Conservation (phyloP, 345 rosid genomes). For the Gossypium arboreum region DNA sequence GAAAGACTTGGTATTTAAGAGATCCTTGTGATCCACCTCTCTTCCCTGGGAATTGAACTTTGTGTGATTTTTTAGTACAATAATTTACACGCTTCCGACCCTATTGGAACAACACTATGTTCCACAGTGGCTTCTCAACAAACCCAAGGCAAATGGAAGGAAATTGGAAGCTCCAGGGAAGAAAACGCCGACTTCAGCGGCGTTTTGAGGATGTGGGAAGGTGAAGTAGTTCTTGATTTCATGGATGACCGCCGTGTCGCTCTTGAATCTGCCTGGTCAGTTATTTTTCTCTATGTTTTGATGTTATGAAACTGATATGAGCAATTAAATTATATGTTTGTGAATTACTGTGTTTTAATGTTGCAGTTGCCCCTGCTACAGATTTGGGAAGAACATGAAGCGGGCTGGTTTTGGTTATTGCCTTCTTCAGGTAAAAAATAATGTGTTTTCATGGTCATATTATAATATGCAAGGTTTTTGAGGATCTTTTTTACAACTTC, state of each 20-base stretch:
- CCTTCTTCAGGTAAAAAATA: constrained; percentile 61
- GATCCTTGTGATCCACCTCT: no score
- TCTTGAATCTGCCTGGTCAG: constrained; percentile 72
- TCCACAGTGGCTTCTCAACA: constrained; percentile 91
- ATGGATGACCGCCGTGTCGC: constrained; percentile 74
- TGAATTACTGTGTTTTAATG: constrained; percentile 21
- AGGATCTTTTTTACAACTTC: background rate
- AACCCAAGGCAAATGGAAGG: constrained; percentile 82
- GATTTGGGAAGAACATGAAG: constrained; percentile 88
- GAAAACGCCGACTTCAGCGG: constrained; percentile 48
- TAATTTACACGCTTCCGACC: no score
- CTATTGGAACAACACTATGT: constrained; percentile 22
- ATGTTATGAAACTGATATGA: background rate
- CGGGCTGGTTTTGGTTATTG: constrained; percentile 81
- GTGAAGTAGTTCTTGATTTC: constrained; percentile 72
- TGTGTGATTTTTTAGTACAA: no score
- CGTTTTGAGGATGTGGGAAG: constrained; percentile 95
- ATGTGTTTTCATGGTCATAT: background rate
- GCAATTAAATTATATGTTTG: background rate
- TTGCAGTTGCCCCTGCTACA: constrained; percentile 87
- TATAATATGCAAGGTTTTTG: background rate
- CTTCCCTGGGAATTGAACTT: no score
- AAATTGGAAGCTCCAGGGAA: constrained; percentile 14
- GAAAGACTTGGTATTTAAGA: no score
- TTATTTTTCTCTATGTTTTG: constrained; percentile 3